These are phyloP conservation scores for Oldenlandia corymbosa DNA, from an alignment of 257 asterid genomes.

Conservation along the genomic window DNA sequence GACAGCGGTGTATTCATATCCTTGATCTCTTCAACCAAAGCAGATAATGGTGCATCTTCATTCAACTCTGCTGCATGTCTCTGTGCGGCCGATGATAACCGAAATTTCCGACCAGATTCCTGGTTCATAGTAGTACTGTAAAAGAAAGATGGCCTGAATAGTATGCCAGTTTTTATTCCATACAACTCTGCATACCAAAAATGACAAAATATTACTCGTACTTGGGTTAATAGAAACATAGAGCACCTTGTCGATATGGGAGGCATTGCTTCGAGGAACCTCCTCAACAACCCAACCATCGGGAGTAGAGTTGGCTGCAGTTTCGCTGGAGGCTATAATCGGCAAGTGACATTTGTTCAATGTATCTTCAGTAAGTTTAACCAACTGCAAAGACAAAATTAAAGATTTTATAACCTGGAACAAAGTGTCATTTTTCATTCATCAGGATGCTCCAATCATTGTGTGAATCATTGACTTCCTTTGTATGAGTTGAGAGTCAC, in stretches of 20 bases:
- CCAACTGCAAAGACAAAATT: slow-evolving; percentile 23
- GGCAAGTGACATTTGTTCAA: slow-evolving; percentile 26
- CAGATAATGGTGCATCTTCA: slow-evolving; percentile 46
- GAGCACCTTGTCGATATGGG: slow-evolving; percentile 44
- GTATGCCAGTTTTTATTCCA: neutral
- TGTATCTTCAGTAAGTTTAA: slow-evolving; percentile 32
- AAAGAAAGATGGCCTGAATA: slow-evolving; percentile 9
- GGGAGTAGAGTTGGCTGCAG: slow-evolving; percentile 39
- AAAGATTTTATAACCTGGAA: neutral
- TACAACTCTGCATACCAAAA: neutral
- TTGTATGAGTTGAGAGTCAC: neutral
- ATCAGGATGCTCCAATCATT: slow-evolving; percentile 2
- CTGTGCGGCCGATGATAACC: slow-evolving; percentile 53
- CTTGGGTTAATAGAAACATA: slow-evolving; percentile 12
- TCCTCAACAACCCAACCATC: slow-evolving; percentile 81
- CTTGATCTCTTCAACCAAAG: slow-evolving; percentile 39
- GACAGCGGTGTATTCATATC: slow-evolving; percentile 49
- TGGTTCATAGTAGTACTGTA: slow-evolving; percentile 78
- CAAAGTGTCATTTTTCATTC: neutral
- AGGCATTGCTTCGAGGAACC: slow-evolving; percentile 42
- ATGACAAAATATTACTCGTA: neutral
- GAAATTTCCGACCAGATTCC: slow-evolving; percentile 60
- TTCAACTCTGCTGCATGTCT: slow-evolving; percentile 48
- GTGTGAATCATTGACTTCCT: neutral
- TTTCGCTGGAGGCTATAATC: slow-evolving; percentile 21